Evolutionary conservation across 2,329 filamentous ascomycete genomes (phyloP).

Genomic region (Gremmenia infestans): DNA sequence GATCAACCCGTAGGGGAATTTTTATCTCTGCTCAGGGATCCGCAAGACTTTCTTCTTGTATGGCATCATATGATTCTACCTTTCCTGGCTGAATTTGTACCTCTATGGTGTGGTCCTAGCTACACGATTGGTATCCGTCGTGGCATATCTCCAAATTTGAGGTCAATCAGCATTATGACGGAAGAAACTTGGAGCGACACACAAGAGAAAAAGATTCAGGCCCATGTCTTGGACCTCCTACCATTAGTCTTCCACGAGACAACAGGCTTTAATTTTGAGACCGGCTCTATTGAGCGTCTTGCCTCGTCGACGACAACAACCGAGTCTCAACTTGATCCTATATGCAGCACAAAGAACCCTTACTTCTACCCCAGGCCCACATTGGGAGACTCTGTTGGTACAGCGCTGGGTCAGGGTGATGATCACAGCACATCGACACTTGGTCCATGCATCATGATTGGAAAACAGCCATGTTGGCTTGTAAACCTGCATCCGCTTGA

Average conservation of each 20-base stretch:
- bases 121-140: background rate
- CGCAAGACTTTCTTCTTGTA: background rate
- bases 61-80: background rate
- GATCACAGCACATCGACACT: background rate
- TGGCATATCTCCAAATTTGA: background rate
- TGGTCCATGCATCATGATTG: background rate
- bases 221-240: background rate
- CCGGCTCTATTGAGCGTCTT: background rate
- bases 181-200: background rate
- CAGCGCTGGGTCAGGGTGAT: background rate
- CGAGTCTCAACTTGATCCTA: background rate
- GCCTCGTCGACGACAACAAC: background rate
- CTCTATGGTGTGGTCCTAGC: background rate
- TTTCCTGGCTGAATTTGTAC: background rate
- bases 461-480: background rate
- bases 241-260: background rate
- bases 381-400: background rate
- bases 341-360: background rate
- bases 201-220: background rate
- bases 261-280: background rate
- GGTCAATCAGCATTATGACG: background rate
- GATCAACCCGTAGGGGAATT: background rate
- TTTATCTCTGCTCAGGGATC: background rate
- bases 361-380: background rate
- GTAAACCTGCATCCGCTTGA: background rate